Evolutionary conservation across 2,329 filamentous ascomycete species (phyloP).

Genomic region (Teratosphaeria pseudoeucalypti): DNA sequence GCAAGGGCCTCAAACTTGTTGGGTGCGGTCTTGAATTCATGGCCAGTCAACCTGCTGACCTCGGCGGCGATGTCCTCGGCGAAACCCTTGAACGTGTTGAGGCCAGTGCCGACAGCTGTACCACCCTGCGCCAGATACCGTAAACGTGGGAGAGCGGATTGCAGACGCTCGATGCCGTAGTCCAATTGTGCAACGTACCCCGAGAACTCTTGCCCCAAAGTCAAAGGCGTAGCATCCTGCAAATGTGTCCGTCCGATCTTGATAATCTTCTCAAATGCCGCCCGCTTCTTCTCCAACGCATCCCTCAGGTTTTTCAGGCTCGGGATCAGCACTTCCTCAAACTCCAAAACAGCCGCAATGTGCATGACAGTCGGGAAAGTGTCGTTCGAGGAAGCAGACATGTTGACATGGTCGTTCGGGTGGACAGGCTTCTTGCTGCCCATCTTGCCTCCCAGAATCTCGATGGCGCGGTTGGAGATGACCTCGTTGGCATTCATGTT

Average conservation of each 20-base stretch:
- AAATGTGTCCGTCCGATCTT: constrained; percentile 98
- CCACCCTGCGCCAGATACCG: constrained; percentile 86
- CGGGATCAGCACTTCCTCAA: constrained; percentile 77
- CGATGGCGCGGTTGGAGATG: constrained; percentile 97
- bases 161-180: constrained; percentile 76
- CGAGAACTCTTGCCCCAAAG: constrained; percentile 93
- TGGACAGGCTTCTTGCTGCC: constrained; percentile 97
- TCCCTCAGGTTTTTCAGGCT: constrained; percentile 70
- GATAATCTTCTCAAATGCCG: constrained; percentile 88
- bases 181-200: constrained; percentile 94
- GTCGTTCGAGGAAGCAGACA: constrained; percentile 96
- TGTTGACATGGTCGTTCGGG: constrained; percentile 99
- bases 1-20: constrained; percentile 99
- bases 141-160: constrained; percentile 73
- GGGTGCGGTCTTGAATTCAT: constrained; percentile 86
- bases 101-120: constrained; percentile 90
- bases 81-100: constrained; percentile 96
- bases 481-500: constrained; percentile 99
- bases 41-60: constrained; percentile 85
- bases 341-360: constrained; percentile 90
- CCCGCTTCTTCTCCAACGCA: constrained; percentile 77
- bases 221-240: constrained; percentile 92
- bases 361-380: constrained; percentile 99
- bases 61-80: constrained; percentile 86
- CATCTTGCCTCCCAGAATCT: constrained; percentile 89